These are phyloP conservation scores for Termitomyces sp. DNA, from an alignment of 768 basidiomycete genomes.

Conservation along the genomic window DNA sequence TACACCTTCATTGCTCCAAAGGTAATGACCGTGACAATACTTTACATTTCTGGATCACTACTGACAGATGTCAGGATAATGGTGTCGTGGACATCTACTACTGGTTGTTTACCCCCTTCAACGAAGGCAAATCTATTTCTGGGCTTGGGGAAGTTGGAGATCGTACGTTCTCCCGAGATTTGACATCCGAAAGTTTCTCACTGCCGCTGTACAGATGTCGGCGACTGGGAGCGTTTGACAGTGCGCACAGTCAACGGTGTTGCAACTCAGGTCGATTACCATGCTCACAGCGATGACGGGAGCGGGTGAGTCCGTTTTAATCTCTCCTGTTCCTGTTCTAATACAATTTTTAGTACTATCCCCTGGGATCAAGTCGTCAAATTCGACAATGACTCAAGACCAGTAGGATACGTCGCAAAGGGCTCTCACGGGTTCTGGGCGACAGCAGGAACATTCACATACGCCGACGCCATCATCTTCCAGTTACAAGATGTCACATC, in stretches of 20 bases:
- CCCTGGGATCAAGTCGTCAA: conserved; percentile 12
- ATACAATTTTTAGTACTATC: conserved; percentile 16
- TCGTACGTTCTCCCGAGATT: conserved; percentile 6
- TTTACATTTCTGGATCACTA: conserved; percentile 6
- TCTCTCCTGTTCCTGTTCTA: no score
- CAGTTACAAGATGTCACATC: conserved; percentile 13
- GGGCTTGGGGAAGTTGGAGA: conserved; percentile 14
- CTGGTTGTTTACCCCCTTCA: conserved; percentile 17
- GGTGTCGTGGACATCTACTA: conserved; percentile 16
- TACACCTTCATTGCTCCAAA: conserved; percentile 15
- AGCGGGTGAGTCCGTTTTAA: no score
- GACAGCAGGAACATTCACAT: conserved; percentile 15
- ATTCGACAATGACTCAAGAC: conserved; percentile 15
- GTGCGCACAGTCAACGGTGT: conserved; percentile 16
- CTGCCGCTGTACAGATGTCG: conserved; percentile 9
- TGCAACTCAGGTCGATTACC: conserved; percentile 17
- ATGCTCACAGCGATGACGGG: conserved; percentile 14
- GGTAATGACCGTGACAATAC: background rate
- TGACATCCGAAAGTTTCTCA: background rate
- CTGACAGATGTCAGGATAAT: conserved; percentile 13
- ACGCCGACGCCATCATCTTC: conserved; percentile 12
- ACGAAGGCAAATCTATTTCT: conserved; percentile 14
- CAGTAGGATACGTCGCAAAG: conserved; percentile 15
- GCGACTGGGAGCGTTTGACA: conserved; percentile 18
- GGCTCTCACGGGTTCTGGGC: conserved; percentile 19